Conservation (phyloP, 768 basidiomycete species). For the Naganishia randhawae region DNA sequence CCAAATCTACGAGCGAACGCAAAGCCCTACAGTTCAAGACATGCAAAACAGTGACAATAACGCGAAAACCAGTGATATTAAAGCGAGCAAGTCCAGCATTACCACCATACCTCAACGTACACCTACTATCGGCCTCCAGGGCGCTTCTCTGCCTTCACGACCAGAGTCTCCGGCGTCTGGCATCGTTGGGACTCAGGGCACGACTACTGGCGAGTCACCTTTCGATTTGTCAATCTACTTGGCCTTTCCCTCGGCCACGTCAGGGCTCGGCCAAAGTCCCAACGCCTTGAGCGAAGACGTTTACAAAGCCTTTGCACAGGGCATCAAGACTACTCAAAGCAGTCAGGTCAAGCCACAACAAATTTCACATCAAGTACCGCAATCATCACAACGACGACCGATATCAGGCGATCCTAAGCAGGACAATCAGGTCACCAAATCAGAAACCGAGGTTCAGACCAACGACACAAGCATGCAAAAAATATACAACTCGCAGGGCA, state of each 20-base stretch:
- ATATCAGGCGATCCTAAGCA: constrained; percentile 19
- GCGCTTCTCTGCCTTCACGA: not conserved
- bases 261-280: constrained; percentile 7
- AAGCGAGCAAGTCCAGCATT: constrained; percentile 5
- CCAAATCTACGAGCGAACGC: not conserved
- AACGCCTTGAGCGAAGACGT: constrained; percentile 20
- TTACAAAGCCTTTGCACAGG: constrained; percentile 39
- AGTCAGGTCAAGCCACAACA: constrained; percentile 25
- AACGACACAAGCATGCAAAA: not conserved
- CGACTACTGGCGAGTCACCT: constrained; percentile 22
- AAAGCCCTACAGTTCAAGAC: not conserved
- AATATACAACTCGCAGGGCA: constrained; percentile 3
- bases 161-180: constrained; percentile 6
- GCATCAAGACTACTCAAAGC: constrained; percentile 33
- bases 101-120: not conserved
- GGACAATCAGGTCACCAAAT: constrained; percentile 21
- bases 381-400: constrained; percentile 21
- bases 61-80: not conserved
- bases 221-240: constrained; percentile 31
- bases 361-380: constrained; percentile 22
- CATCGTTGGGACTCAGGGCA: not conserved
- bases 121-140: not conserved
- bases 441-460: not conserved
- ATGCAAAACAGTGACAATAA: constrained; percentile 14
- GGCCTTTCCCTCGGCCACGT: constrained; percentile 28